Evolutionary conservation across 805 yeast species (phyloP).

Genomic region (Aciculoconidium aculeatum): DNA sequence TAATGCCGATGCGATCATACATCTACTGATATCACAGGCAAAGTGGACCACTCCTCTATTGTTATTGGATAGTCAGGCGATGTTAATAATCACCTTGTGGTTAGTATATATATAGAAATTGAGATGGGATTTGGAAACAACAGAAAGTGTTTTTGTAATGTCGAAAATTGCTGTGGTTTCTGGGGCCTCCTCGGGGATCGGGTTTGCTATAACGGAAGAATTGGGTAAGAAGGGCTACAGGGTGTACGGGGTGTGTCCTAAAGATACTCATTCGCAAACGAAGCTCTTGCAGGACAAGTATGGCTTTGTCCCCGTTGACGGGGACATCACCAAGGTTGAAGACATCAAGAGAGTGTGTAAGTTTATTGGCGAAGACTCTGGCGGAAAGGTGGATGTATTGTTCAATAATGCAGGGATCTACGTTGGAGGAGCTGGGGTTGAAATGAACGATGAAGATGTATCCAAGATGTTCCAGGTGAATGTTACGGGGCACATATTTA

Average conservation of each 20-base stretch:
- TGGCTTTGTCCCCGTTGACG: constrained; percentile 22
- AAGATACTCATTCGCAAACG: constrained; percentile 10
- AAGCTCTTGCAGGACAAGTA: constrained; percentile 13
- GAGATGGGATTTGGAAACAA: no score
- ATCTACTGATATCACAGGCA: no score
- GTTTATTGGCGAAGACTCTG: constrained; percentile 18
- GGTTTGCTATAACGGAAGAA: constrained; percentile 17
- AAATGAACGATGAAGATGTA: constrained; percentile 19
- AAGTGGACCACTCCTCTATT: no score
- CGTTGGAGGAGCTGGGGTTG: constrained; percentile 27
- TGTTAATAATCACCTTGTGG: no score
- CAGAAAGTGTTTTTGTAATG: no score
- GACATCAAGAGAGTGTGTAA: constrained; percentile 19
- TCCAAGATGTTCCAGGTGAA: constrained; percentile 26
- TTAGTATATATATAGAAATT: no score
- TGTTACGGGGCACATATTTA: constrained; percentile 32
- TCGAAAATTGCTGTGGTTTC: constrained; percentile 16
- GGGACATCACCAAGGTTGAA: constrained; percentile 31
- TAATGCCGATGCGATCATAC: no score
- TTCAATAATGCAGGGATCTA: constrained; percentile 39
- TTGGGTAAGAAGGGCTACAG: constrained; percentile 17
- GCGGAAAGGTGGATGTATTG: constrained; percentile 30
- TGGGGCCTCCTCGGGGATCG: constrained; percentile 23
- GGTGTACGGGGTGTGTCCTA: constrained; percentile 15
- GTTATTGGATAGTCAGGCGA: no score